These are phyloP conservation scores for Hysterium pulicare DNA, from an alignment of 2,329 filamentous ascomycete species.

Conservation along the genomic window DNA sequence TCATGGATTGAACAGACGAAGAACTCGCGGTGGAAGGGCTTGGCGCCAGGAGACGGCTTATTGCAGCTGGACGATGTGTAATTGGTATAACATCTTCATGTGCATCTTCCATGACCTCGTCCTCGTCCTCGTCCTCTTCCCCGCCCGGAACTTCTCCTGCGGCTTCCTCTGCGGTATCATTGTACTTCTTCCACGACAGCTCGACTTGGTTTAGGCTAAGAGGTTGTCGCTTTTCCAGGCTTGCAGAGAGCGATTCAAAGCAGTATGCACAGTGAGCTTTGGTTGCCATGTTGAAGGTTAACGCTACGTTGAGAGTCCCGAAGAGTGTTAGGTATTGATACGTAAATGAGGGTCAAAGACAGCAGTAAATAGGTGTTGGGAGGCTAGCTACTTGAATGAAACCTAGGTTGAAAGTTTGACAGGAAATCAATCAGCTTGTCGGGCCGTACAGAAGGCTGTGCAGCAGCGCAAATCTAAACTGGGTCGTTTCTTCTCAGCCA, in stretches of 20 bases:
- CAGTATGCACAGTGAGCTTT: slow-evolving; percentile 85
- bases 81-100: slow-evolving; percentile 14
- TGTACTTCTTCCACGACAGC: slow-evolving; percentile 61
- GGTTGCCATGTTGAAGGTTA: slow-evolving; percentile 65
- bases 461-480: slow-evolving; percentile 1
- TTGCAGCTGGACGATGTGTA: slow-evolving; percentile 39
- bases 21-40: slow-evolving; percentile 42
- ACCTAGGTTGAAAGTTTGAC: slow-evolving; percentile 1
- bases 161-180: slow-evolving; percentile 25
- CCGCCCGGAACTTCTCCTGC: slow-evolving; percentile 19
- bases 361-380: neutral
- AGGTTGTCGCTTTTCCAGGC: slow-evolving; percentile 66
- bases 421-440: neutral
- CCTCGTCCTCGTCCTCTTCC: slow-evolving; percentile 28
- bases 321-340: neutral
- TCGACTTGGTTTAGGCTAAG: slow-evolving; percentile 68
- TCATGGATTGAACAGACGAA: slow-evolving; percentile 47
- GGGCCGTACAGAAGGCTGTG: slow-evolving; percentile 1
- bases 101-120: slow-evolving; percentile 26
- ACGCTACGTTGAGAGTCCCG: neutral
- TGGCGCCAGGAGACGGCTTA: slow-evolving; percentile 43
- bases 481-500: neutral
- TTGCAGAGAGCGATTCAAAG: slow-evolving; percentile 80
- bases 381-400: slow-evolving; percentile 2
- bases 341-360: neutral